Evolutionary conservation across 495 filamentous ascomycete genomes (phyloP), one percentile per base, ranked within the genome.

Genomic region (Paragyromitra xinjiangensis): DNA sequence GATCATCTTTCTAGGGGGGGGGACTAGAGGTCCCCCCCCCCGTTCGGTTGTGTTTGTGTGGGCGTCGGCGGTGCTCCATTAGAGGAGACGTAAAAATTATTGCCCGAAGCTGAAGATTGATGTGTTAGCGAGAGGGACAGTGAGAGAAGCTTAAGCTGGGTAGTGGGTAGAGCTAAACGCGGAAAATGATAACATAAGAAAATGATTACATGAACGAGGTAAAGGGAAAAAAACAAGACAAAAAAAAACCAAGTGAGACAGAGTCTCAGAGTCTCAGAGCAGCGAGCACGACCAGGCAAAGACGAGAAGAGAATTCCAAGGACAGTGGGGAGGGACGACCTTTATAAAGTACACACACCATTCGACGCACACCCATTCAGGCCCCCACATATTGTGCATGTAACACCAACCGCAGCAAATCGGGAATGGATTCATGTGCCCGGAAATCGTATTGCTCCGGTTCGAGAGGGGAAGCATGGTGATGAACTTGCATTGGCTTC

Each of bases 381-480:
- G 53, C 53, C 2, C 2, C 53, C 22, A 56, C 19, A 24, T 26
- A 0, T 2, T 24, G n/a, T 19, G 5, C 29, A 12, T 11, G 44
- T 48, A 16, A 12, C 44, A 48, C 8, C 53, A 11, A 22, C 9
- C 2, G 51, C 19, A 55, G n/a, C 51, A 22, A 56, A 26, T 56
- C 22, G 9, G 53, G 22, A 56, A 22, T 12, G 22, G 3, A 26
- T 12, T 9, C 19, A 56, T 24, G 12, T 26, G 24, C 6, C 22
- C 51, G 19, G 22, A 55, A 55, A 55, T 55, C 51, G 51, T 22
- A 55, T 55, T 55, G 53, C 53, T 56, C 22, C 53, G 53, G 44
- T 12, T 48, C 3, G 44, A 48, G 44, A 12, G 16, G 44, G 44
- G 44, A 48, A 16, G 11, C 44, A 48, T 11, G 16, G 11, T 16